Base-by-base conservation (phyloP, 1,139 yeast species). In the Candida buenavistaensis region DNA sequence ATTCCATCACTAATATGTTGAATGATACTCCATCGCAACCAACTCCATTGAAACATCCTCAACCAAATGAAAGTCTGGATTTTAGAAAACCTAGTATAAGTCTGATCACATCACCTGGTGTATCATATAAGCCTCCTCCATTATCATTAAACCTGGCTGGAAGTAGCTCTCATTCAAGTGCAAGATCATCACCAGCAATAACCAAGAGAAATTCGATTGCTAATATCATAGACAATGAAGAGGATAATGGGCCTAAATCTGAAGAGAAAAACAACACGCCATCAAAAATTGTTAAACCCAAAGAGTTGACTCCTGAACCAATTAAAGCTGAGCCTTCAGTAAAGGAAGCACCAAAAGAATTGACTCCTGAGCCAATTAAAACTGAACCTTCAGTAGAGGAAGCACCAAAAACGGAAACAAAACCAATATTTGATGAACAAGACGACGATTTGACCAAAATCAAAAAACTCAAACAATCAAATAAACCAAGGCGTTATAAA, bases 401-500 rank as follows among this genome's bases (percentile, higher is more conserved):
- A 23, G 23, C 5, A 24, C 16, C 23, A 15, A 14, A 13, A 10
- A 15, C 26, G 12, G 23, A 30, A 20, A 7, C 20, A 12, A 6
- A 15, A 10, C 25, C 38, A 10, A 30, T 33, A 13, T 11, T 23
- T 8, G 33, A 34, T 19, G 39, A 34, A 8, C 46, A 38, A 12
- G 43, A 40, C 3, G 61, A 57, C 37, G 62, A 57, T 34, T 45
- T 57, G 11, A 15, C 43, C 6, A 51, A 43, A 33, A 44, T 58
- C 11, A 42, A 46, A 33, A 48, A 44, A 33, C 39, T 55, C 38
- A 41, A 48, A 48, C 39, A 47, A 41, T 39, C 54, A 19, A 46
- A 51, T 6, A 80, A 81, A 52, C 95, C 95, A 2, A 75, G 61
- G 38, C 64, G 87, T 44, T 85, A 85, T 56, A 59, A 59, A 6